Evolutionary conservation across 192 early-diverging fungal genomes (phyloP).

Genomic region (Entrophospora sp.): DNA sequence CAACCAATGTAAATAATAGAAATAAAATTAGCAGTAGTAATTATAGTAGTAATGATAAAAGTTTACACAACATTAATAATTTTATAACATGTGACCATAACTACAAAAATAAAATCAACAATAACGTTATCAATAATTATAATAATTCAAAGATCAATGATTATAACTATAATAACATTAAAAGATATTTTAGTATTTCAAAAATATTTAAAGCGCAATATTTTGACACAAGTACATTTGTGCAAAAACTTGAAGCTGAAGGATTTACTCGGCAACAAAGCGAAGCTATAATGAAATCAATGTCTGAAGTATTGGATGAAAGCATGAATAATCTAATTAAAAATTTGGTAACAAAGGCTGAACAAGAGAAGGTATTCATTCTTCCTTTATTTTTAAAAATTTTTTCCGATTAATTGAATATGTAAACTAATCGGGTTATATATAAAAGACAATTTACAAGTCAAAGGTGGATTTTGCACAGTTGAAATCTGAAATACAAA

Average conservation of each 20-base stretch:
- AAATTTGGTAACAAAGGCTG: constrained; percentile 70
- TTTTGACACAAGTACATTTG: constrained; percentile 80
- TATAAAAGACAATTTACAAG: constrained; percentile 60
- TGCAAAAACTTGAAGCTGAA: constrained; percentile 58
- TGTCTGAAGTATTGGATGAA: constrained; percentile 53
- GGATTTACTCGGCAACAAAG: constrained; percentile 64
- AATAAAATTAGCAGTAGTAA: no score
- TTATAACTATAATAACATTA: no score
- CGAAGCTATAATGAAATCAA: constrained; percentile 65
- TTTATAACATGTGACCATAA: no score
- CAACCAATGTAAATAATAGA: no score
- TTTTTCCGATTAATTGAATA: neutral
- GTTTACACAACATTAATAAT: no score
- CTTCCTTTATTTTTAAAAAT: neutral
- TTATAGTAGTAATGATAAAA: no score
- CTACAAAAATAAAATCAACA: no score
- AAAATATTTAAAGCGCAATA: constrained; percentile 26
- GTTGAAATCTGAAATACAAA: constrained; percentile 76
- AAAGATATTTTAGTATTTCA: neutral
- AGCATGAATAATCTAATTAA: constrained; percentile 53
- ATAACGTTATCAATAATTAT: no score
- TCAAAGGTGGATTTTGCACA: constrained; percentile 86
- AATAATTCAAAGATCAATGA: no score
- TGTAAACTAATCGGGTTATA: no score
- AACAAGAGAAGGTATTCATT: constrained; percentile 60